Conservation (phyloP, 139 green algal genomes). For the Chlamydomonas sphaeroides region DNA sequence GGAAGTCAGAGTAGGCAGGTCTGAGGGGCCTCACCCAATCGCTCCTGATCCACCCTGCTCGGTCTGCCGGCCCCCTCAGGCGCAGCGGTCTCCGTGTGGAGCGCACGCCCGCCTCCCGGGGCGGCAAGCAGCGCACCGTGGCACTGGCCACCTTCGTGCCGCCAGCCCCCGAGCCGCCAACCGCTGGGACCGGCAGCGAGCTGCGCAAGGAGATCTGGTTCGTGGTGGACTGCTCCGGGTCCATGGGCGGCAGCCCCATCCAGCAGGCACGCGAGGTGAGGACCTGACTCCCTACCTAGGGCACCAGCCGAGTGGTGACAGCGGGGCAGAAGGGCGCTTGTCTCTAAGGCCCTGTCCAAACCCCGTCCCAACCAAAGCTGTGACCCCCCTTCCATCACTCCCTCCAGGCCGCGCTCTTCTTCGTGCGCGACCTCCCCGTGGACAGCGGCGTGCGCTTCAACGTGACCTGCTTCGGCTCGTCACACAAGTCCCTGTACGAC, state of each 20-base stretch:
- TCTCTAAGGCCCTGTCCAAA: neutral
- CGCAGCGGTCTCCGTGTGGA: slow-evolving; percentile 14
- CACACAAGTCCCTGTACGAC: slow-evolving; percentile 34
- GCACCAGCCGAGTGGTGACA: no score
- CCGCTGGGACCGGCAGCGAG: neutral
- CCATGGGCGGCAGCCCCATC: slow-evolving; percentile 37
- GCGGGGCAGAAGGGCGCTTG: no score
- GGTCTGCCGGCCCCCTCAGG: neutral
- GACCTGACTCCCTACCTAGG: neutral
- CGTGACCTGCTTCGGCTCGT: slow-evolving; percentile 38
- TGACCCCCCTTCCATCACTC: neutral
- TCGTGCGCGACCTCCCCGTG: slow-evolving; percentile 50
- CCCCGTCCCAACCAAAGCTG: no score
- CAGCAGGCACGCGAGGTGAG: slow-evolving; percentile 24
- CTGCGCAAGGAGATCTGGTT: slow-evolving; percentile 36
- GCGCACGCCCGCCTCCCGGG: neutral
- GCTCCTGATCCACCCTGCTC: no score
- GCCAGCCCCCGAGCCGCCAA: neutral
- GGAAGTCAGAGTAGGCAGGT: no score
- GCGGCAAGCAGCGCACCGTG: neutral
- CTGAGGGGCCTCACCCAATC: no score
- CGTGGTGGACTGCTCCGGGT: slow-evolving; percentile 47
- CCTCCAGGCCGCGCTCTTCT: slow-evolving; percentile 50
- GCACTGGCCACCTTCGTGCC: slow-evolving; percentile 54
- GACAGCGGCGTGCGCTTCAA: slow-evolving; percentile 40